phyloP scores from a whole-genome alignment of 139 green algal species.

The Picochlorum sp. region DNA sequence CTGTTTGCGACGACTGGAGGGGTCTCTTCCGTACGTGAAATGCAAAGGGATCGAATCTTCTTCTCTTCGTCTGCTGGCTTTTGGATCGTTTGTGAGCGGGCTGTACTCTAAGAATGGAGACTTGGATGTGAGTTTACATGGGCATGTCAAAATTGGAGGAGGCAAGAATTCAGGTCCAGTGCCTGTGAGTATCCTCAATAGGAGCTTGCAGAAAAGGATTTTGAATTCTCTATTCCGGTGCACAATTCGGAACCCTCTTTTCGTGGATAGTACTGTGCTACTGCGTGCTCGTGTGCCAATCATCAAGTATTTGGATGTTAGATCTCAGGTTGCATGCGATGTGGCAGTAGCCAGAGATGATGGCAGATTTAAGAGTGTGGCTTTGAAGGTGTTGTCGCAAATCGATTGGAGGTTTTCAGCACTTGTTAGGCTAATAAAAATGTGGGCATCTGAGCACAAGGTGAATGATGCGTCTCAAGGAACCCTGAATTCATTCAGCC shows the following conservation, averaged over 20 bases:
- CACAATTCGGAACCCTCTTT: too few relatives aligned
- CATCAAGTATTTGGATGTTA: slow-evolving; percentile 37
- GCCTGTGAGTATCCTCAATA: too few relatives aligned
- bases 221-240: too few relatives aligned
- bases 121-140: slow-evolving; percentile 37
- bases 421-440: slow-evolving; percentile 62
- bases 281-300: too few relatives aligned
- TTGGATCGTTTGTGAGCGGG: slow-evolving; percentile 20
- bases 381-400: slow-evolving; percentile 14
- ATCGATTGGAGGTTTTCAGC: slow-evolving; percentile 22
- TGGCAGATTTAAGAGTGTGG: slow-evolving; percentile 12
- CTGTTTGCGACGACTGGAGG: slow-evolving; percentile 4
- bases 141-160: too few relatives aligned
- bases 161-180: too few relatives aligned
- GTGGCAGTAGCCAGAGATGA: slow-evolving; percentile 26
- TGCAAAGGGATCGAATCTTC: too few relatives aligned
- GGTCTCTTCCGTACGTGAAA: too few relatives aligned
- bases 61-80: too few relatives aligned
- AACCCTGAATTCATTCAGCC: slow-evolving; percentile 70
- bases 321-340: slow-evolving; percentile 29
- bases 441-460: slow-evolving; percentile 51
- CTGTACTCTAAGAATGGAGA: slow-evolving; percentile 32
- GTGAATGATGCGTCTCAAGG: slow-evolving; percentile 59
- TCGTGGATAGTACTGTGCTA: too few relatives aligned
- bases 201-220: too few relatives aligned